Evolutionary conservation across 345 rosid genomes (phyloP), one percentile per base, ranked within the genome.

Genomic region (Brassica cretica): DNA sequence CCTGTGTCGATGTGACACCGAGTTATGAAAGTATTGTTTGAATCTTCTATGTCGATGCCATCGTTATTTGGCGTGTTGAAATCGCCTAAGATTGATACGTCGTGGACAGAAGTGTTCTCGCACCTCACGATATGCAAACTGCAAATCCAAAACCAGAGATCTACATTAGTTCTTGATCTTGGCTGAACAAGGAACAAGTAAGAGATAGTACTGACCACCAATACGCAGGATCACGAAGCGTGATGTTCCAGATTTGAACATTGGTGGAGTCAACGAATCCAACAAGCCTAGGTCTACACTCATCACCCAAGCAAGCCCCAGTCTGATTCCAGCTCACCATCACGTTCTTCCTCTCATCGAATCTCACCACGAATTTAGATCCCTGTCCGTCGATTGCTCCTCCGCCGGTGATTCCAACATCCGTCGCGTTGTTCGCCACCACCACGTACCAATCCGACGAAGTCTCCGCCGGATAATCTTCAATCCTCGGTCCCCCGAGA

Each of bases 251-350:
- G 81, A 93, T 83, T 9, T 71, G 71, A 51, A 89, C 96, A 65
- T 91, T 89, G 2, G 18, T 84, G 56, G 90, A 95, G 37, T 85
- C 86, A 1, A 91, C 76, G 82, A 95, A 95, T 1, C 98, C 98
- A 37, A 93, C 88, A 37, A 93, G 75, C 30, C 94, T 82, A 0
- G 97, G 99, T 75, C 99, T 79, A 19, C 94, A 89, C 86, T 93
- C 97, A 69, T 93, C 98, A 5, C 97, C 99, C 39, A 71, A 76
- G 74, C 99, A 95, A 73, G 88, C 91, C 14, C 98, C 96, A 0
- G 94, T 95, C 21, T 70, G 55, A 56, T 93, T 93, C 98, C 98
- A 95, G 75, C 98, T 95, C 80, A 93, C 94, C 98, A 90, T 95
- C 81, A 93, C 91, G 80, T 93, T 93, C 86, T 95, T 91, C 82